Evolutionary conservation across 1,284 basidiomycete genomes (phyloP).

Genomic region (Puccinia triticina): DNA sequence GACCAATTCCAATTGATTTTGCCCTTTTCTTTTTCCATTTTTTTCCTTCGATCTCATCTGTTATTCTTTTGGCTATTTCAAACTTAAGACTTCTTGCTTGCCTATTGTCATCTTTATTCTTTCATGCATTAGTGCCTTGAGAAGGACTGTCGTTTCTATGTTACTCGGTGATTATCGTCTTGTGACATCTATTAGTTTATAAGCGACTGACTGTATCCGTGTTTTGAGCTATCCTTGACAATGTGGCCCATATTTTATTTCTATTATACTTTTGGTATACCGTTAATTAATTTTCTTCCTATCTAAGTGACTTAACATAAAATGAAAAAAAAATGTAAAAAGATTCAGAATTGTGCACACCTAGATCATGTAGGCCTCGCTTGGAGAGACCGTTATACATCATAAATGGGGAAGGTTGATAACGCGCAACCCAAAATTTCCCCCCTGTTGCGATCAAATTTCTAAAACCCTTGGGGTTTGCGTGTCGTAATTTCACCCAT

Average conservation of each 20-base stretch:
- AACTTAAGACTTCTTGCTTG: background rate
- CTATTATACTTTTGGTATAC: background rate
- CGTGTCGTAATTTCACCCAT: no score
- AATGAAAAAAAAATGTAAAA: no score
- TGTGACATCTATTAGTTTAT: background rate
- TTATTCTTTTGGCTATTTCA: slow-evolving; percentile 12
- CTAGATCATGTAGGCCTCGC: no score
- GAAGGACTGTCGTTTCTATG: background rate
- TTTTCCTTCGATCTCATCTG: background rate
- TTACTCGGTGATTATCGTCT: background rate
- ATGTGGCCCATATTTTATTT: background rate
- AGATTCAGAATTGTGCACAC: no score
- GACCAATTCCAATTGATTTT: background rate
- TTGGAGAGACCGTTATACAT: no score
- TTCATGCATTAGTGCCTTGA: background rate
- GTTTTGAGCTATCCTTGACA: background rate
- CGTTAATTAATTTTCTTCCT: background rate
- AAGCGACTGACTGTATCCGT: background rate
- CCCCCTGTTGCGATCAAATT: no score
- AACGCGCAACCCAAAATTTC: no score
- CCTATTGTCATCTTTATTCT: slow-evolving; percentile 10
- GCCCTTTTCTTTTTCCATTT: slow-evolving; percentile 14
- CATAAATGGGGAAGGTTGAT: no score
- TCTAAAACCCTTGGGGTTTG: no score
- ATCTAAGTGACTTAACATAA: no score